Evolutionary conservation across 2,329 filamentous ascomycete species (phyloP).

Genomic region (Colletotrichum brevisporum): DNA sequence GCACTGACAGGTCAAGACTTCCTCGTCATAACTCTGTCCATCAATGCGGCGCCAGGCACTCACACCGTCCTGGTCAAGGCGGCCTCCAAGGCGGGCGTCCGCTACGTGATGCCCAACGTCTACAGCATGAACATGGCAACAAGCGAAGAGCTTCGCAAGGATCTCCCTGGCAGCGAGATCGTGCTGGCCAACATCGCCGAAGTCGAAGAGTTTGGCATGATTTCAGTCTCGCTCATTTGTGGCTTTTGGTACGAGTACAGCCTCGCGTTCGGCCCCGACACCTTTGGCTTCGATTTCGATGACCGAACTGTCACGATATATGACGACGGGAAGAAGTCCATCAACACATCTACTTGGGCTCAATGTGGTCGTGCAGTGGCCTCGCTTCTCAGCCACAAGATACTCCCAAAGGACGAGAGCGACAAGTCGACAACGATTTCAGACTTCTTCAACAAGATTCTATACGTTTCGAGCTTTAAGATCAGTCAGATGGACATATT

Average conservation of each 20-base stretch:
- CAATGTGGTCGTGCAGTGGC: constrained; percentile 63
- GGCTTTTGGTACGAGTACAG: constrained; percentile 70
- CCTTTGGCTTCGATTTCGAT: constrained; percentile 65
- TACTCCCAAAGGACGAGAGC: background rate
- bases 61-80: constrained; percentile 63
- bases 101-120: constrained; percentile 66
- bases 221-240: constrained; percentile 53
- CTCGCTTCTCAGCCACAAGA: constrained; percentile 56
- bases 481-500: constrained; percentile 76
- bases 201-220: constrained; percentile 1
- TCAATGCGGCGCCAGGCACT: constrained; percentile 52
- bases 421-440: constrained; percentile 21
- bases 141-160: constrained; percentile 39
- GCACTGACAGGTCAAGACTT: constrained; percentile 67
- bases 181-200: constrained; percentile 47
- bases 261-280: constrained; percentile 49
- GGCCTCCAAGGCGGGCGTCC: constrained; percentile 64
- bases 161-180: constrained; percentile 50
- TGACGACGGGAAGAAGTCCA: constrained; percentile 69
- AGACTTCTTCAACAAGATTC: constrained; percentile 57
- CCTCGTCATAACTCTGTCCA: constrained; percentile 64
- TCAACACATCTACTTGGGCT: constrained; percentile 71
- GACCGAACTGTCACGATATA: constrained; percentile 59
- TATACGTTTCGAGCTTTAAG: constrained; percentile 70
- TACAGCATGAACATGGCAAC: constrained; percentile 47